A percentile compares a stretch with the other conserved stretches of the same genome.
These are phyloP conservation scores for Colletotrichum lentis DNA, from an alignment of 2,329 filamentous ascomycete species.

Conservation along the genomic window DNA sequence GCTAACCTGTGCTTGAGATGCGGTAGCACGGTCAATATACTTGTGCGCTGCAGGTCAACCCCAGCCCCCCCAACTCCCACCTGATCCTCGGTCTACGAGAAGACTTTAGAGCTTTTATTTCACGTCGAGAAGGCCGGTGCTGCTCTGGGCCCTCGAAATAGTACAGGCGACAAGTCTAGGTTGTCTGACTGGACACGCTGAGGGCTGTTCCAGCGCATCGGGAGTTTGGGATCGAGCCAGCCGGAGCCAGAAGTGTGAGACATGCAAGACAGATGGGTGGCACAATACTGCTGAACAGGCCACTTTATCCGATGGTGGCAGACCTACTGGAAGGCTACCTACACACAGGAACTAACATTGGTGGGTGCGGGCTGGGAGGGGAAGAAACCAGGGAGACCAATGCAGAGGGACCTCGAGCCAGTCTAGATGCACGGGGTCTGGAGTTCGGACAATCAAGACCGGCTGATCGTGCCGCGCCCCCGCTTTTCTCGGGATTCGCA, in stretches of 20 bases:
- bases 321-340: slow-evolving; percentile 21
- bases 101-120: neutral
- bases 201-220: slow-evolving; percentile 1
- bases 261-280: slow-evolving; percentile 21
- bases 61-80: slow-evolving; percentile 14
- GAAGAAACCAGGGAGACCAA: neutral
- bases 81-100: neutral
- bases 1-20: slow-evolving; percentile 21
- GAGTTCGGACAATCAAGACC: slow-evolving; percentile 31
- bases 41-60: slow-evolving; percentile 20
- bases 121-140: neutral
- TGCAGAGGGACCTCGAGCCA: slow-evolving; percentile 16
- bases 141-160: neutral
- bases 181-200: neutral
- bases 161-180: neutral
- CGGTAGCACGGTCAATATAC: slow-evolving; percentile 20
- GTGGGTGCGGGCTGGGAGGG: slow-evolving; percentile 1
- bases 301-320: slow-evolving; percentile 29
- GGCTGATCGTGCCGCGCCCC: no score
- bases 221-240: slow-evolving; percentile 4
- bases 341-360: slow-evolving; percentile 23
- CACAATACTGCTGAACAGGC: slow-evolving; percentile 18
- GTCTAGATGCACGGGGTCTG: slow-evolving; percentile 19
- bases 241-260: slow-evolving; percentile 21
- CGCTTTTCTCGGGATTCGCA: no score